Evolutionary conservation across 2,329 filamentous ascomycete species (phyloP).

Genomic region (Emergomyces orientalis): DNA sequence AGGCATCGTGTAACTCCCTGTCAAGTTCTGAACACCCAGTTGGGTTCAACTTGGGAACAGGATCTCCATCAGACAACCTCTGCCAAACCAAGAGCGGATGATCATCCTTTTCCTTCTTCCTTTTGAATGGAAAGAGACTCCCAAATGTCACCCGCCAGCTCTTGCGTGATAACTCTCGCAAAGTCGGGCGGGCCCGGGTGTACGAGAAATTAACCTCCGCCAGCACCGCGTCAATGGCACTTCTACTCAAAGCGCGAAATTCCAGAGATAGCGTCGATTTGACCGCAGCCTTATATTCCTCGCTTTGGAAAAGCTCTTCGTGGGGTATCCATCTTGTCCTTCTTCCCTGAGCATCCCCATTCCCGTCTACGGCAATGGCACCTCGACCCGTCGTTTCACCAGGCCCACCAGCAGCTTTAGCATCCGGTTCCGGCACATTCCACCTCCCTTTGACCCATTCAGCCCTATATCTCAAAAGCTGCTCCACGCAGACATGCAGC

Average conservation of each 20-base stretch:
- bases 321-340: constrained; percentile 23
- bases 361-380: constrained; percentile 8
- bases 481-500: constrained; percentile 39
- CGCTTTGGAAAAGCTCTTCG: constrained; percentile 37
- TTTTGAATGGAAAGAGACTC: constrained; percentile 35
- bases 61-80: constrained; percentile 22
- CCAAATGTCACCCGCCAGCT: constrained; percentile 39
- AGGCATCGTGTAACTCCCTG: constrained; percentile 30
- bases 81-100: constrained; percentile 35
- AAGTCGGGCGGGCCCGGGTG: constrained; percentile 33
- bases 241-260: constrained; percentile 36
- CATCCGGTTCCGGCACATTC: constrained; percentile 29
- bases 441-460: constrained; percentile 41
- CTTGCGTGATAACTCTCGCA: constrained; percentile 35
- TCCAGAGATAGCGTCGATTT: constrained; percentile 33
- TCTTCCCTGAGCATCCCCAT: constrained; percentile 13
- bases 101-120: constrained; percentile 32
- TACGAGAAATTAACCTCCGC: constrained; percentile 43
- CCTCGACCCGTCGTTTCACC: constrained; percentile 3
- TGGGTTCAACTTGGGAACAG: constrained; percentile 29
- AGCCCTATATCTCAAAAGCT: constrained; percentile 38
- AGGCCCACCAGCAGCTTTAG: background rate
- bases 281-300: constrained; percentile 36
- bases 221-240: constrained; percentile 39
- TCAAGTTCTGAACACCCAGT: constrained; percentile 39